A percentile compares a stretch with the other conserved stretches of the same genome.
These are phyloP conservation scores for Myxozyma udenii DNA, from an alignment of 805 yeast genomes.

Conservation along the genomic window DNA sequence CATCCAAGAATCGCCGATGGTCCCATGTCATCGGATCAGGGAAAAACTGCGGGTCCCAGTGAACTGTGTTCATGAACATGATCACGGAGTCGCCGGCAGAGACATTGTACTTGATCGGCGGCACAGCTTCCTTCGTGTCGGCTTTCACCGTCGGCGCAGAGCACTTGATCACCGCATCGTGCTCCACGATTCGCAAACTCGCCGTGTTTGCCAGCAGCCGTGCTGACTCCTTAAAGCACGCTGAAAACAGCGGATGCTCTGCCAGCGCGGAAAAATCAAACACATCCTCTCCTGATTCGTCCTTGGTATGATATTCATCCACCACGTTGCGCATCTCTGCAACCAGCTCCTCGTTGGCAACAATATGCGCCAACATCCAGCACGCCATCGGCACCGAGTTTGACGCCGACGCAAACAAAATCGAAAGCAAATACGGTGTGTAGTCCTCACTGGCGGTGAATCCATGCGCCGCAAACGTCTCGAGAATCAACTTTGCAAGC, in stretches of 20 bases:
- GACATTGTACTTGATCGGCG: conserved; percentile 7
- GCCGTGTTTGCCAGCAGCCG: conserved; percentile 12
- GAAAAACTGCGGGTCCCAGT: conserved; percentile 22
- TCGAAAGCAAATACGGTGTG: conserved; percentile 21
- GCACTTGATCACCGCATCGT: conserved; percentile 14
- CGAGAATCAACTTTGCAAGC: neutral
- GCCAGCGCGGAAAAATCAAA: conserved; percentile 21
- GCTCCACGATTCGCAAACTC: conserved; percentile 6
- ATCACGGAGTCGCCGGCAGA: conserved; percentile 17
- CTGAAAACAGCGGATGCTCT: conserved; percentile 5
- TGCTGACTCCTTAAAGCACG: conserved; percentile 26
- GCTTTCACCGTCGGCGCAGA: conserved; percentile 2
- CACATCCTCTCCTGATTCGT: neutral
- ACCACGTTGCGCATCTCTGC: conserved; percentile 6
- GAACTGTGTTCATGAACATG: conserved; percentile 13
- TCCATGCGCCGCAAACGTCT: neutral
- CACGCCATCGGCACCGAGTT: conserved; percentile 25
- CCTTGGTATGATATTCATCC: conserved; percentile 7
- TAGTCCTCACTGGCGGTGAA: conserved; percentile 3
- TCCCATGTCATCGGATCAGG: conserved; percentile 26
- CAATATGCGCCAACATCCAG: conserved; percentile 16
- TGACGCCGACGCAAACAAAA: conserved; percentile 24
- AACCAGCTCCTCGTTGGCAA: conserved; percentile 2
- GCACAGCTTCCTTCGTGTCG: neutral
- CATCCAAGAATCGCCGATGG: conserved; percentile 16